phyloP scores from a whole-genome alignment of 2,329 filamentous ascomycete species.

The Zalaria sp. region DNA sequence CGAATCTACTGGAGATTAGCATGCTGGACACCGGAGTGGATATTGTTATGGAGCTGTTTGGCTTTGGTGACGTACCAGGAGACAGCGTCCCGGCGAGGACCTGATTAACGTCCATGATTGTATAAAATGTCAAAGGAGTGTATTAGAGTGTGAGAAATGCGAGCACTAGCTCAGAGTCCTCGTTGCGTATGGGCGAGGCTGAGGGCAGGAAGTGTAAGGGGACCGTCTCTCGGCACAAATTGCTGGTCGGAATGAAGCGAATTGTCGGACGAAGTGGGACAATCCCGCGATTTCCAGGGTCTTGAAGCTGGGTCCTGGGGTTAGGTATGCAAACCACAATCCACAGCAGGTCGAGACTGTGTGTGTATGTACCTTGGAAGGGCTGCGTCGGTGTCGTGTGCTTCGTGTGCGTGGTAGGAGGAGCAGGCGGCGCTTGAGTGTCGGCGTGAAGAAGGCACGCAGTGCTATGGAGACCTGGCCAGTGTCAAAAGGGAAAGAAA shows the following conservation, averaged over 20 bases:
- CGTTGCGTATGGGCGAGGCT: not conserved
- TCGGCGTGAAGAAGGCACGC: slow-evolving; percentile 1
- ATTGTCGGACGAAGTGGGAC: not conserved
- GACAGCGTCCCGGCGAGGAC: slow-evolving; percentile 96
- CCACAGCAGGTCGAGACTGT: too few relatives aligned
- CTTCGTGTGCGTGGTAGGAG: too few relatives aligned
- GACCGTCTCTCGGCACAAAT: not conserved
- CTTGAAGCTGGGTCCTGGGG: not conserved
- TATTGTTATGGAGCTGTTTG: slow-evolving; percentile 21
- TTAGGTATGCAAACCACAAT: too few relatives aligned
- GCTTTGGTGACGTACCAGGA: slow-evolving; percentile 55
- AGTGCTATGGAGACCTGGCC: not conserved
- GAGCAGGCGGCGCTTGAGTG: not conserved
- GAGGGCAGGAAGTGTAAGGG: not conserved
- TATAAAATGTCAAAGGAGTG: not conserved
- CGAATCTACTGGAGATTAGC: slow-evolving; percentile 51
- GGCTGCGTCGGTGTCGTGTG: too few relatives aligned
- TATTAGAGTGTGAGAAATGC: not conserved
- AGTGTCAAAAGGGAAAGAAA: not conserved
- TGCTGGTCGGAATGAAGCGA: slow-evolving; percentile 1
- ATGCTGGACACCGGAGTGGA: slow-evolving; percentile 2
- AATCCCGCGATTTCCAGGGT: not conserved
- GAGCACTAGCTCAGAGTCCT: not conserved
- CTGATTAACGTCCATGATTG: slow-evolving; percentile 89
- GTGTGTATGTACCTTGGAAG: too few relatives aligned